A percentile compares a stretch with the other conserved stretches of the same genome.
Conservation (phyloP, 2,329 filamentous ascomycete genomes). For the Aspergillus viridinutans region DNA sequence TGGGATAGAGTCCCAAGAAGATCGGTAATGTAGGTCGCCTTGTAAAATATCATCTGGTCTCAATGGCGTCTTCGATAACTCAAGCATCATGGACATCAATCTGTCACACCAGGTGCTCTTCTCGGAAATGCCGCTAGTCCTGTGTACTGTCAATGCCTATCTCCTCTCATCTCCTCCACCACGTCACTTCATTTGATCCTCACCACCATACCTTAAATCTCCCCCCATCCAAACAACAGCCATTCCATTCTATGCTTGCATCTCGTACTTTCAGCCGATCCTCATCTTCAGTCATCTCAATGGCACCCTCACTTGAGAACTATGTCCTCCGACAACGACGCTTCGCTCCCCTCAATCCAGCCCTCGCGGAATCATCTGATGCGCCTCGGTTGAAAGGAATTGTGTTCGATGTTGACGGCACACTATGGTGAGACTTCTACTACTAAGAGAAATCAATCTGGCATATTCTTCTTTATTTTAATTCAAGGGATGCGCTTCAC, state of each 20-base stretch:
- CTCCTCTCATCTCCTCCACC: not conserved
- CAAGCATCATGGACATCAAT: too few relatives aligned
- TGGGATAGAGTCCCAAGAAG: too few relatives aligned
- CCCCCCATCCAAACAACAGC: not conserved
- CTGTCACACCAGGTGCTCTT: not conserved
- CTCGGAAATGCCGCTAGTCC: not conserved
- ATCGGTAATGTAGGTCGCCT: too few relatives aligned
- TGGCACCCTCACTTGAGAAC: constrained; percentile 22
- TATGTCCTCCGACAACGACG: constrained; percentile 33
- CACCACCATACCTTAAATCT: not conserved
- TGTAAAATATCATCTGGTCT: too few relatives aligned
- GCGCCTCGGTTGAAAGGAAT: constrained; percentile 52
- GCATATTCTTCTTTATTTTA: not conserved
- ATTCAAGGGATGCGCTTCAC: not conserved
- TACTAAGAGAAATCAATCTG: not conserved
- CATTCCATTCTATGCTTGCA: not conserved
- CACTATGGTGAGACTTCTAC: constrained; percentile 63
- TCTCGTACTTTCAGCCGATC: not conserved
- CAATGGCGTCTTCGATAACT: too few relatives aligned
- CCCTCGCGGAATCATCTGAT: constrained; percentile 20
- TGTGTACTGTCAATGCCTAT: too few relatives aligned
- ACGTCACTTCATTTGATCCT: not conserved
- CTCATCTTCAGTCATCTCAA: constrained; percentile 5
- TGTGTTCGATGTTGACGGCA: constrained; percentile 94
- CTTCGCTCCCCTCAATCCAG: constrained; percentile 49